Evolutionary conservation across 345 rosid genomes (phyloP), one percentile per base, ranked within the genome.

Genomic region (Arabidopsis thaliana): DNA sequence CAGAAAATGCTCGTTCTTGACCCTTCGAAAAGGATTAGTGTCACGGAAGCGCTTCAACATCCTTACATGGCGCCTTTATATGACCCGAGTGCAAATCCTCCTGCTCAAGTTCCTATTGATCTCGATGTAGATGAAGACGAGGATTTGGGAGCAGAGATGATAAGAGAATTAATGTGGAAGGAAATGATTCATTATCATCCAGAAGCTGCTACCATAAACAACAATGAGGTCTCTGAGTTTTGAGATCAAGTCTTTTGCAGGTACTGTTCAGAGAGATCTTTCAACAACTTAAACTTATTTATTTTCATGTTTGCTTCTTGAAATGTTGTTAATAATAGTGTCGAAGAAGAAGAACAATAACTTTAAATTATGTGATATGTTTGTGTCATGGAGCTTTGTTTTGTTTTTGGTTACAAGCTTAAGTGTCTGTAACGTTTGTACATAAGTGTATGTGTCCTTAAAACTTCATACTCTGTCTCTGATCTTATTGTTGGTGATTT

Each of bases 131-230:
- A 88, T 8, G 97, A 91, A 82, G 74, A 76, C 3, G 74, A 65
- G 33, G 91, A 87, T 64, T 67, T 84, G 30, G 85, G 83, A 49
- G 89, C 87, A 70, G 92, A 80, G 38, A 87, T 84, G 91, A 91
- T 91, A 50, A 83, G 98, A 75, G 96, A 93, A 80, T 81, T 87
- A 85, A 89, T 91, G 96, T 91, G 90, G 98, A 76, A 65, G 65
- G 98, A 93, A 79, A 93, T 89, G 85, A 83, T 88, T 16, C 87
- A 84, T 74, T 89, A 87, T 83, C 98, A 93, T 78, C 93, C 96
- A 0, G 89, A 87, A 77, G 77, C 71, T 62, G 73, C 53, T 49
- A 34, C 80, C 11, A 7, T 69, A n/a, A 60, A 50, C 42, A 16
- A 52, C 16, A 30, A 0, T 49, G 68, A 72, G 46, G 23, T 41